Conservation (phyloP, 1,284 basidiomycete genomes). For the Tranzscheliella williamsii region DNA sequence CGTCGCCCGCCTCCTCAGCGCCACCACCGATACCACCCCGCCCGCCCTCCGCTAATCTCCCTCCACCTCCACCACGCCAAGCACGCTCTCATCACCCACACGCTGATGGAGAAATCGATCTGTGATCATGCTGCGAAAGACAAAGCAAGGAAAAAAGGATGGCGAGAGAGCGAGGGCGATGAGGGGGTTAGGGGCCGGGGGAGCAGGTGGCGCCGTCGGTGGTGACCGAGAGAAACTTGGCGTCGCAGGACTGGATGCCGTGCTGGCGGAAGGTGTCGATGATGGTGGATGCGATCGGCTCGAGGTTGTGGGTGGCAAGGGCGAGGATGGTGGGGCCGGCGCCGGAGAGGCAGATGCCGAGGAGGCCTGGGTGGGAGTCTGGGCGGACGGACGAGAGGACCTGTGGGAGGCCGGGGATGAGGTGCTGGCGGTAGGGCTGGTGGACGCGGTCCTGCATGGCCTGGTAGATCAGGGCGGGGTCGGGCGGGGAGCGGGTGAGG, state of each 20-base stretch:
- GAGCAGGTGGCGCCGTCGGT: constrained; percentile 42
- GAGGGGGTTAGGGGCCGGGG: not conserved
- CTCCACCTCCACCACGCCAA: no score
- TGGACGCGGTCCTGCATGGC: constrained; percentile 99
- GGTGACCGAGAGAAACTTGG: constrained; percentile 52
- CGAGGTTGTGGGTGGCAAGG: constrained; percentile 72
- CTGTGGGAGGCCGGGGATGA: constrained; percentile 77
- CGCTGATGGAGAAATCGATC: no score
- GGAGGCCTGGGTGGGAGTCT: constrained; percentile 81
- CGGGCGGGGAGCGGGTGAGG: constrained; percentile 83
- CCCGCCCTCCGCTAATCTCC: no score
- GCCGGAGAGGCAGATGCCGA: constrained; percentile 96
- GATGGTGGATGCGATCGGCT: constrained; percentile 52
- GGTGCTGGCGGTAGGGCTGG: constrained; percentile 87
- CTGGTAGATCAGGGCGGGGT: constrained; percentile 92
- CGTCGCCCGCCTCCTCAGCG: constrained; percentile 19
- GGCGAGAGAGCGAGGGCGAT: no score
- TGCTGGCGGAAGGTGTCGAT: constrained; percentile 47
- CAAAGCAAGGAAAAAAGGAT: no score
- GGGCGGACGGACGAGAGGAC: constrained; percentile 82
- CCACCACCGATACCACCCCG: no score
- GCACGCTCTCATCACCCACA: no score
- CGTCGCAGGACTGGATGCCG: constrained; percentile 46
- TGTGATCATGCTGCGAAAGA: no score
- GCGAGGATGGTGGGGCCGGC: constrained; percentile 97